Evolutionary conservation across 1,139 yeast species (phyloP).

Genomic region (Blastobotrys illinoisensis): DNA sequence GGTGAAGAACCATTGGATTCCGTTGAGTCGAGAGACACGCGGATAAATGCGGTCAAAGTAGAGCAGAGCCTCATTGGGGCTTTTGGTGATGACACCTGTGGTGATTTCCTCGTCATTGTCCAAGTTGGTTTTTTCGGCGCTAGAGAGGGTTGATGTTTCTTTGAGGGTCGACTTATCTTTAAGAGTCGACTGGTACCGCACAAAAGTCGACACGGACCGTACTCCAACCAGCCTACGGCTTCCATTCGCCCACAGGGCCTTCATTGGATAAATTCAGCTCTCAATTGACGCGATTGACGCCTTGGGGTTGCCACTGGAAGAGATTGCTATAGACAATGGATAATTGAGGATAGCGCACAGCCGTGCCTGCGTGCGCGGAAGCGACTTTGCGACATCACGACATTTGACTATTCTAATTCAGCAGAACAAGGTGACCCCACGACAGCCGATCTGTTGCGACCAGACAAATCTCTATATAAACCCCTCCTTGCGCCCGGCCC

Average conservation of each 20-base stretch:
- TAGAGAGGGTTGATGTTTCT: slow-evolving; percentile 7
- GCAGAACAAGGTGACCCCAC: no score
- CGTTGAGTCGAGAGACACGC: slow-evolving; percentile 15
- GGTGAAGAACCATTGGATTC: slow-evolving; percentile 10
- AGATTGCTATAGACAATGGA: background rate
- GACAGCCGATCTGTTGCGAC: no score
- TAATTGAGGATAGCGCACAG: background rate
- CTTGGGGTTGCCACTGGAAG: no score
- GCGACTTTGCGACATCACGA: background rate
- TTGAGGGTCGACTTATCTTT: slow-evolving; percentile 7
- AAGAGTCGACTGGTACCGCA: slow-evolving; percentile 3
- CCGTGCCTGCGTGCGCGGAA: background rate
- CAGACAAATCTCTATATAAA: no score
- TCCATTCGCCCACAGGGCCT: background rate
- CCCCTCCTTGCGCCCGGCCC: no score
- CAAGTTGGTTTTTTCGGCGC: slow-evolving; percentile 7
- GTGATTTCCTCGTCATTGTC: slow-evolving; percentile 16
- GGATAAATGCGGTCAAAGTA: slow-evolving; percentile 34
- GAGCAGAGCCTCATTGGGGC: slow-evolving; percentile 46
- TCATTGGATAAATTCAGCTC: background rate
- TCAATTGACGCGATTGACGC: no score
- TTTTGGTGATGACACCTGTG: slow-evolving; percentile 55
- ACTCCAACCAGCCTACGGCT: background rate
- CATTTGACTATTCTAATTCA: no score
- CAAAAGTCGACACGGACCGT: background rate